These are phyloP conservation scores for Pleurotus ostreatus DNA, from an alignment of 768 basidiomycete genomes.

Conservation along the genomic window DNA sequence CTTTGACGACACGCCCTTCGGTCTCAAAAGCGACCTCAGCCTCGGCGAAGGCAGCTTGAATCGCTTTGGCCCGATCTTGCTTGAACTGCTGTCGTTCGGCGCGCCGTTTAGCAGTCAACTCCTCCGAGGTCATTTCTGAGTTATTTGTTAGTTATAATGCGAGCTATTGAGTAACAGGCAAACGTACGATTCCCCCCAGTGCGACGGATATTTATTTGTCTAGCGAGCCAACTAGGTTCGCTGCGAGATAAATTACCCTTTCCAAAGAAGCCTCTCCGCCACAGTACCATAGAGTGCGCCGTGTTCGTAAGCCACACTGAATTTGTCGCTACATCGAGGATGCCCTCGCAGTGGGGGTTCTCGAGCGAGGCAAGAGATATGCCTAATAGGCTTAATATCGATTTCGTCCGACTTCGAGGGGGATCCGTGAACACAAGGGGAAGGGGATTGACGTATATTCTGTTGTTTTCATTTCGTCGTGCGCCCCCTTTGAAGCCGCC, in stretches of 20 bases:
- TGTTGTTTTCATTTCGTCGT: constrained; percentile 59
- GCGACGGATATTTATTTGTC: constrained; percentile 67
- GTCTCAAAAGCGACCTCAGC: constrained; percentile 72
- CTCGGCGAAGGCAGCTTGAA: constrained; percentile 76
- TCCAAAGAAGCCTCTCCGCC: constrained; percentile 93
- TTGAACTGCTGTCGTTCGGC: constrained; percentile 92
- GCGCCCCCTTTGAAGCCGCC: constrained; percentile 46
- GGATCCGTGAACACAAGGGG: constrained; percentile 50
- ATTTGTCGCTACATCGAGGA: constrained; percentile 75
- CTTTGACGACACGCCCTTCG: constrained; percentile 62
- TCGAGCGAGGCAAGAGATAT: constrained; percentile 54
- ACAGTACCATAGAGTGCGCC: constrained; percentile 66
- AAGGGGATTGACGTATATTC: constrained; percentile 68
- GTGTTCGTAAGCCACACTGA: constrained; percentile 80
- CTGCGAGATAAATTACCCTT: constrained; percentile 94
- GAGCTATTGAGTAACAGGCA: neutral
- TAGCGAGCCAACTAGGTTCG: constrained; percentile 89
- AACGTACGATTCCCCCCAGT: constrained; percentile 54
- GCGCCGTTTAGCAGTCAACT: constrained; percentile 83
- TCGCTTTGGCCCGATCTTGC: constrained; percentile 83
- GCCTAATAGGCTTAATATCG: constrained; percentile 51
- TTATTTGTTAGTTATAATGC: too few species aligned
- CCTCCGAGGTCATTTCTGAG: constrained; percentile 80
- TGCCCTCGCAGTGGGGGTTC: constrained; percentile 73
- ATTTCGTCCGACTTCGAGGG: constrained; percentile 36